Conservation (phyloP, 768 basidiomycete genomes). For the Lactarius hengduanensis region DNA sequence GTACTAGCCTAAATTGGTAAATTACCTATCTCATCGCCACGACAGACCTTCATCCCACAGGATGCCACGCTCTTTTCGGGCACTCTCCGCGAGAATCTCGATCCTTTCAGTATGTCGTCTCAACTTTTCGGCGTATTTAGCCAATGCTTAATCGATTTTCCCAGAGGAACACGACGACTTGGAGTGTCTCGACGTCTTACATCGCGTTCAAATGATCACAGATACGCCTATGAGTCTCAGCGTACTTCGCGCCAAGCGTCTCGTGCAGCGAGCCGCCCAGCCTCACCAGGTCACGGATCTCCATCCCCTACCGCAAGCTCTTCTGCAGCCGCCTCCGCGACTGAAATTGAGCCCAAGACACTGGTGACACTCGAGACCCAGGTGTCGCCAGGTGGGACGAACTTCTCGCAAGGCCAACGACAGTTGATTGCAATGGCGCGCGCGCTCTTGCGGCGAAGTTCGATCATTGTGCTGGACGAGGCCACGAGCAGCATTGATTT, state of each 20-base stretch:
- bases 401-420: conserved; percentile 91
- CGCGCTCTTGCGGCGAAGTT: conserved; percentile 66
- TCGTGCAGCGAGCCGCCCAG: conserved; percentile 45
- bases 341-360: conserved; percentile 56
- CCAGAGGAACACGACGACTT: conserved; percentile 73
- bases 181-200: conserved; percentile 77
- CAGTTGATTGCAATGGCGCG: conserved; percentile 88
- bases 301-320: conserved; percentile 41
- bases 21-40: conserved; percentile 4
- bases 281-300: conserved; percentile 41
- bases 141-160: background rate
- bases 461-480: conserved; percentile 78
- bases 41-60: conserved; percentile 71
- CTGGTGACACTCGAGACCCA: conserved; percentile 69
- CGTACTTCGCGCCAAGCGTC: conserved; percentile 51
- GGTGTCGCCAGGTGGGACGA: conserved; percentile 82
- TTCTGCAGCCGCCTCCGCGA: conserved; percentile 38
- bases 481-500: conserved; percentile 86
- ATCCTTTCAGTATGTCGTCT: conserved; percentile 56
- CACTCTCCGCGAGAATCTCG: conserved; percentile 70
- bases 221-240: conserved; percentile 48
- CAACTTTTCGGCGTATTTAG: background rate
- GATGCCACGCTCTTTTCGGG: conserved; percentile 81
- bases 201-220: conserved; percentile 75
- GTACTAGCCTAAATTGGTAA: conserved; percentile 31